Evolutionary conservation across 2,329 filamentous ascomycete genomes (phyloP), one percentile per base, ranked within the genome.

Genomic region (Phialocephala subalpina): DNA sequence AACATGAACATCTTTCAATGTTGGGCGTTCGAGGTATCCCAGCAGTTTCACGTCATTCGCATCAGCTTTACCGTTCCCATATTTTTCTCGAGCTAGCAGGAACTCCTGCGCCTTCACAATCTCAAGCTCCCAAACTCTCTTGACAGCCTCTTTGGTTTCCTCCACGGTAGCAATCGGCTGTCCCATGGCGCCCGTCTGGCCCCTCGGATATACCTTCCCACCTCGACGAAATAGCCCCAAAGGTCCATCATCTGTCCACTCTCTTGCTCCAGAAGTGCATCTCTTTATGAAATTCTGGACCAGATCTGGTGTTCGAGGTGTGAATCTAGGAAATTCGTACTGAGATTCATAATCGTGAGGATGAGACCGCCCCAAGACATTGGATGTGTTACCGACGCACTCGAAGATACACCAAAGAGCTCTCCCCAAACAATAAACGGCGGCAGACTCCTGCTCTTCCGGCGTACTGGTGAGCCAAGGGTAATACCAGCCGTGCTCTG

Each of bases 251-350:
- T 33, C 57, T 59, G 57, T 45, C 57, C 57, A 59, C 38, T 59
- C 57, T 45, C 36, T 59, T 59, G 57, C 57, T 59, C 57, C 57
- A 59, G 57, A 20, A 59, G 57, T 59, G 38, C 57, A 59, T 36
- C 22, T 58, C 36, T 58, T 58, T 35, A 58, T 58, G 55, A 58
- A 58, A 14, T 33, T 25, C 29, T 58, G 55, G 33, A 38, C 55
- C 25, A 25, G 36, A 58, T 58, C 55, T n/a, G 55, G 55, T 36
- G 55, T 58, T 35, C 55, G 55, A 58, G 29, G 36, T 35, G 55
- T 58, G 55, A 58, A 58, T 27, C 16, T 58, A 35, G 55, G 55
- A 36, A 58, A 58, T 25, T 58, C 55, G n/a, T 58, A 38, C 29
- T 58, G 55, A 58, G 55, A 38, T 38, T 58, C 55, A 27, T 25